Percentiles rank a stretch among this genome's conserved stretches.
Evolutionary conservation across 2,329 filamentous ascomycete species (phyloP).

Genomic region (Pseudocercospora ulei): DNA sequence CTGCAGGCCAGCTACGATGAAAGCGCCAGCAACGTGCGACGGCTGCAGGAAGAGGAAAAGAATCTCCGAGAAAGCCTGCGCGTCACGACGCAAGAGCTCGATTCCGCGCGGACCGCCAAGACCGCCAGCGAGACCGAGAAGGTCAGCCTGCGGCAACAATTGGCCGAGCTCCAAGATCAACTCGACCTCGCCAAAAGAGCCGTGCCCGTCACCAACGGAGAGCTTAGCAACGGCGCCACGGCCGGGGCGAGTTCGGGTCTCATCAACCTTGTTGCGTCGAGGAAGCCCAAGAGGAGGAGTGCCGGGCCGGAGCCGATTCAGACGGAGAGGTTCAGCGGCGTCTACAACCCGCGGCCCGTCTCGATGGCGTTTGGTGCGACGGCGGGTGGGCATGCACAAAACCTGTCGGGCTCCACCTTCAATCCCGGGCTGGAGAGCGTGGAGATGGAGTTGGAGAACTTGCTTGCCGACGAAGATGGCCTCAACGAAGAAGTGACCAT

Average conservation of each 20-base stretch:
- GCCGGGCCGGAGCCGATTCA: constrained; percentile 78
- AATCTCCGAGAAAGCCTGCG: constrained; percentile 73
- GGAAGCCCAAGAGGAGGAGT: constrained; percentile 92
- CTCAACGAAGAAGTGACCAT: constrained; percentile 95
- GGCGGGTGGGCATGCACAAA: constrained; percentile 56
- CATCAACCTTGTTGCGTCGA: constrained; percentile 92
- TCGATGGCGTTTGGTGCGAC: constrained; percentile 76
- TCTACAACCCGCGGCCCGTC: constrained; percentile 88
- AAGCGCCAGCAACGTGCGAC: constrained; percentile 78
- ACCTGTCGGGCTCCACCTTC: constrained; percentile 65
- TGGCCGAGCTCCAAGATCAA: constrained; percentile 83
- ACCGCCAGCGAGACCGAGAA: constrained; percentile 76
- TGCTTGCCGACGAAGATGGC: constrained; percentile 89
- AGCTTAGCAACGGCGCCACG: constrained; percentile 51
- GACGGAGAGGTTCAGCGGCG: constrained; percentile 77
- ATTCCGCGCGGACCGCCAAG: constrained; percentile 64
- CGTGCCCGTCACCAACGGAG: constrained; percentile 56
- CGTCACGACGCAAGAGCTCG: constrained; percentile 68
- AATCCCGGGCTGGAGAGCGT: constrained; percentile 77
- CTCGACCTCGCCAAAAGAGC: constrained; percentile 75
- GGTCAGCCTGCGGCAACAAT: constrained; percentile 70
- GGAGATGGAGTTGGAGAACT: constrained; percentile 85
- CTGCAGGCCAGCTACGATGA: constrained; percentile 83
- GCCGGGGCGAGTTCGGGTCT: constrained; percentile 57
- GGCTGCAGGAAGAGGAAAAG: constrained; percentile 89